Base-by-base conservation (phyloP, 108 stramenopile genomes). In the Epithemia pelagica region DNA sequence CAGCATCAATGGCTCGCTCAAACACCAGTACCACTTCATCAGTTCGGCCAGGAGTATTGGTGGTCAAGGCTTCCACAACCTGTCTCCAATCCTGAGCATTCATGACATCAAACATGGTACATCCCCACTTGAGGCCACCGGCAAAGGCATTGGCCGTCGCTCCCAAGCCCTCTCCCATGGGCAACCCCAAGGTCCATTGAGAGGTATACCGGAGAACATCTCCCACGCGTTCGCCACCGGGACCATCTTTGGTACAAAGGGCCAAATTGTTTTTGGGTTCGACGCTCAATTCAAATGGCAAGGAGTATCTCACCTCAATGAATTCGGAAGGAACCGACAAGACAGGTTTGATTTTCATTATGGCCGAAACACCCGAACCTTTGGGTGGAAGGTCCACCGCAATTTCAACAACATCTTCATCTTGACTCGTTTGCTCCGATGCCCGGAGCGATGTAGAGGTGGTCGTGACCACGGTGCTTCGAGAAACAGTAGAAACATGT, bases 11-110 rank as follows among this genome's bases (percentile, higher is more conserved):
- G 7, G 86, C 74, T 32, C 91, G 78, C 61, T 92, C 91, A 72
- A 92, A 92, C 8, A 92, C 54, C 54, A 92, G 63, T n/a, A 92
- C 78, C 23, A 87, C 87, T 69, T 92, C 86, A 73, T 89, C 84
- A 46, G 91, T 92, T 30, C 88, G 61, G 55, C 54, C 65, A 56
- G 70, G 64, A 23, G 73, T 82, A 73, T 92, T 92, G 62, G 81
- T 82, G 8, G 72, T 70, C 63, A 92, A 64, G 0, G 91, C 91
- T 54, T 78, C 77, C 27, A 92, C 84, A 0, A 92, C 87, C 61
- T 83, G 75, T 23, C 83, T 80, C 87, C 87, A 92, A 23, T 59
- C 46, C 32, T 58, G 62, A n/a, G 91, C 87, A 28, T 69, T 83
- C 76, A 78, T 75, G 10, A 92, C 91, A 72, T 92, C 84, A 68